Base-by-base conservation (phyloP, 352 stramenopile genomes). In the Phytophthora vignae region DNA sequence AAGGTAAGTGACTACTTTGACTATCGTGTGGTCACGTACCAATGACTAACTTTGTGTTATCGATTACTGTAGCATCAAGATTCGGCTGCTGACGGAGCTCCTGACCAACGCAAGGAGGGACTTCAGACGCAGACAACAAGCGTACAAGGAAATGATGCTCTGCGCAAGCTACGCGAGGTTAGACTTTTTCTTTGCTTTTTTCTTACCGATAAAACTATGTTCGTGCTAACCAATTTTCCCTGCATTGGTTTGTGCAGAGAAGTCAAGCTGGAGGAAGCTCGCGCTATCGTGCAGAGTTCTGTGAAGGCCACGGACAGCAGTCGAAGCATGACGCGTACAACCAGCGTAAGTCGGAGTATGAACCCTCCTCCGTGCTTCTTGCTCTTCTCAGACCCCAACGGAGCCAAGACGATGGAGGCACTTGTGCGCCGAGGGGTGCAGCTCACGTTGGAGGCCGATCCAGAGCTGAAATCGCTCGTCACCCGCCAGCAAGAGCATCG, bases 371-470 rank as follows among this genome's bases (percentile, higher is more conserved):
- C 67, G 17, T 82, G 80, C 40, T 92, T 92, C 61, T 56, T 74
- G 22, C 73, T 95, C 11, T 95, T 82, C 65, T 83, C 78, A 1
- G 42, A 71, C 21, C 50, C 71, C 67, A 64, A 71, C 64, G 25
- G 56, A 44, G 36, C 59, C 29, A 63, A 77, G 68, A 8, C 46
- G 17, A 94, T 95, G 74, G 79, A 91, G 27, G 69, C 81, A 60
- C 76, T 95, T 44, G 74, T 95, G 4, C 74, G 79, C 11, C 72
- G 71, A 17, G 86, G 86, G 33, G 77, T 95, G 15, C 76, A 89
- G 46, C 82, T 93, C 64, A 91, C 88, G 25, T 79, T 94, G 14
- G 88, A 93, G 53, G 79, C 76, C 27, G 86, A 95, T 55, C 69
- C 74, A 10, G 86, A 92, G 53, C 82, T 93, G 29, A 73, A 74